Evolutionary conservation across 768 basidiomycete species (phyloP).

Genomic region (Suillus plorans): DNA sequence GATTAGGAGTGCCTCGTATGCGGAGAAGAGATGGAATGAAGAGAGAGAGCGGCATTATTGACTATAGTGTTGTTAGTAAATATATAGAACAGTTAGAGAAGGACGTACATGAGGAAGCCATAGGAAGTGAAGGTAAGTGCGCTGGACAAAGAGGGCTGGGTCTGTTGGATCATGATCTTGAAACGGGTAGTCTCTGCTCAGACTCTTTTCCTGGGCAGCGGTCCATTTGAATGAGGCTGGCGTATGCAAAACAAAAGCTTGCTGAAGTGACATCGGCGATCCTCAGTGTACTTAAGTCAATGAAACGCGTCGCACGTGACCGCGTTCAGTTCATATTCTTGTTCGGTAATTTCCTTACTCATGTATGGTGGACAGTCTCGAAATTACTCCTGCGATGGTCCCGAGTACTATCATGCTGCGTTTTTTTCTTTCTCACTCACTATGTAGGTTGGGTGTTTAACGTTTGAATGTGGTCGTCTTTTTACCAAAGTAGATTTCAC

Average conservation of each 20-base stretch:
- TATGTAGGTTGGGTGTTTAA: too few relatives aligned
- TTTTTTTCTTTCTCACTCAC: too few relatives aligned
- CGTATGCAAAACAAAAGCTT: conserved; percentile 20
- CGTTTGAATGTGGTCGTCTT: too few relatives aligned
- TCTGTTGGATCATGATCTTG: conserved; percentile 41
- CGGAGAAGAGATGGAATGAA: conserved; percentile 59
- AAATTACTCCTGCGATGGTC: too few relatives aligned
- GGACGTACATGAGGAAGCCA: conserved; percentile 71
- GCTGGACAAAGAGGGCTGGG: conserved; percentile 54
- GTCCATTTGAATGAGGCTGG: conserved; percentile 48
- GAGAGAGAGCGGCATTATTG: conserved; percentile 64
- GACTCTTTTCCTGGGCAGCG: conserved; percentile 53
- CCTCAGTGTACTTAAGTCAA: background rate
- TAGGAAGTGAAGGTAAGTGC: conserved; percentile 73
- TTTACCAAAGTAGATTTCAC: too few relatives aligned
- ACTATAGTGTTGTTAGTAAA: conserved; percentile 41
- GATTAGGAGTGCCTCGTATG: conserved; percentile 35
- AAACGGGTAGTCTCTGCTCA: conserved; percentile 60
- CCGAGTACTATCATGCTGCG: too few relatives aligned
- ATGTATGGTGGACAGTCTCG: too few relatives aligned
- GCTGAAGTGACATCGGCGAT: conserved; percentile 10
- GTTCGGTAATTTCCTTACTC: too few relatives aligned
- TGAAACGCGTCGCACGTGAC: background rate
- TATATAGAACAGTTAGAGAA: conserved; percentile 7
- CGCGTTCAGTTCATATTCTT: background rate